These are phyloP conservation scores for Sporothrix luriei DNA, from an alignment of 2,329 filamentous ascomycete genomes.

Conservation along the genomic window DNA sequence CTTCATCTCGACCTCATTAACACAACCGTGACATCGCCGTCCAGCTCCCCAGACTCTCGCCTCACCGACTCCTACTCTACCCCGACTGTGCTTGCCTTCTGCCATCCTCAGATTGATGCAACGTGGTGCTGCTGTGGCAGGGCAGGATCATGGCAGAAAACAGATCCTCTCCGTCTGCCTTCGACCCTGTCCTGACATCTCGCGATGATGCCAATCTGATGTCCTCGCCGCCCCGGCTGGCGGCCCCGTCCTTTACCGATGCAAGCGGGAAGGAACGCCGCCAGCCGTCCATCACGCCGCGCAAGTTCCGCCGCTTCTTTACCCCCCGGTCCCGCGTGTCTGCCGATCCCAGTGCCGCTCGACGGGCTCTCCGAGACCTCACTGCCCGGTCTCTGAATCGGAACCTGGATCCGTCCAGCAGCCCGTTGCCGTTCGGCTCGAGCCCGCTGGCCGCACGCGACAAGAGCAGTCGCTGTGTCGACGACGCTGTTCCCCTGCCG, in stretches of 20 bases:
- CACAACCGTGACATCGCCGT: neutral
- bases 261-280: conserved; percentile 49
- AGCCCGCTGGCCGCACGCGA: conserved; percentile 46
- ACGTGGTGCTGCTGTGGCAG: neutral
- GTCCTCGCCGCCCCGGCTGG: conserved; percentile 39
- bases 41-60: neutral
- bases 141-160: conserved; percentile 37
- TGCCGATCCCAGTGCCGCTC: conserved; percentile 45
- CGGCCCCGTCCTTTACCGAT: conserved; percentile 30
- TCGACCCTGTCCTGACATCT: conserved; percentile 20
- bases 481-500: conserved; percentile 35
- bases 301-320: conserved; percentile 58
- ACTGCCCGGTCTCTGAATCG: conserved; percentile 47
- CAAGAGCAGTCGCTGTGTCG: conserved; percentile 35
- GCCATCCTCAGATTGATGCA: neutral
- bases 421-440: conserved; percentile 16
- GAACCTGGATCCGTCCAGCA: conserved; percentile 45
- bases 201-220: conserved; percentile 24
- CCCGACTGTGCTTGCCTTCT: neutral
- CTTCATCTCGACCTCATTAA: neutral
- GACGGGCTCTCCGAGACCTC: conserved; percentile 48
- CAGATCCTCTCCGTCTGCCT: conserved; percentile 29
- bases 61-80: neutral
- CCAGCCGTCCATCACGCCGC: conserved; percentile 57
- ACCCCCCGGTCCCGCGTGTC: conserved; percentile 52